phyloP scores from a whole-genome alignment of 2,329 filamentous ascomycete genomes.

The Fusarium compactum region DNA sequence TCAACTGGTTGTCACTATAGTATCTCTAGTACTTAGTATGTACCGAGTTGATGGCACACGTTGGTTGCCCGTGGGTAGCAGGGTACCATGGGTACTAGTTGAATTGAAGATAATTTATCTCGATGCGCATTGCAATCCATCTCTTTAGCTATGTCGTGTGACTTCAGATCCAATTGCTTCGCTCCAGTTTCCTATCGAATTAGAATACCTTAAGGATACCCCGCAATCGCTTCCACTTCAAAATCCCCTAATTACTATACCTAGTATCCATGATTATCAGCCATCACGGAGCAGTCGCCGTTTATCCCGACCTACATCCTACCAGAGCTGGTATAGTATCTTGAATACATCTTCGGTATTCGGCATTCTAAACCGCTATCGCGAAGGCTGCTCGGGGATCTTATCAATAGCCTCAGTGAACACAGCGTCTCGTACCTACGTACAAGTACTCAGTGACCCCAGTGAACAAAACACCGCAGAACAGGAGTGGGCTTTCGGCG shows the following conservation, averaged over 20 bases:
- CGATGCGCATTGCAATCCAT: not conserved
- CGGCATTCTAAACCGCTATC: slow-evolving; percentile 27
- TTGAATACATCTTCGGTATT: slow-evolving; percentile 26
- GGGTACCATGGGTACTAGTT: not conserved
- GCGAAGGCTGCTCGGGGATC: not conserved
- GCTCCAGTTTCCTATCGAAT: slow-evolving; percentile 11
- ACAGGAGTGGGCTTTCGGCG: slow-evolving; percentile 9
- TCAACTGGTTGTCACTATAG: no score
- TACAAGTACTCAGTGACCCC: not conserved
- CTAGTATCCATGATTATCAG: slow-evolving; percentile 28
- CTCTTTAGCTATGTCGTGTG: slow-evolving; percentile 5
- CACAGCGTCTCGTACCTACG: not conserved
- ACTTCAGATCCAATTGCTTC: slow-evolving; percentile 2
- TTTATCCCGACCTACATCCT: slow-evolving; percentile 31
- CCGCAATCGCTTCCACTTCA: slow-evolving; percentile 32
- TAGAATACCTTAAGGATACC: slow-evolving; percentile 27
- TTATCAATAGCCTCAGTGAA: not conserved
- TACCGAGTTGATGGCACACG: no score
- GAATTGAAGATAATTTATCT: not conserved
- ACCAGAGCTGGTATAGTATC: slow-evolving; percentile 27
- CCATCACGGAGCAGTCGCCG: slow-evolving; percentile 27
- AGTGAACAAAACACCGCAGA: slow-evolving; percentile 16
- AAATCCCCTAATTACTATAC: slow-evolving; percentile 8
- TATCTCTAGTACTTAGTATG: not conserved
- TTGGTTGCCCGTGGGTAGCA: no score